A percentile compares a stretch with the other conserved stretches of the same genome.
These are phyloP conservation scores for Dipteronia sinensis DNA, from an alignment of 345 rosid species.

Conservation along the genomic window DNA sequence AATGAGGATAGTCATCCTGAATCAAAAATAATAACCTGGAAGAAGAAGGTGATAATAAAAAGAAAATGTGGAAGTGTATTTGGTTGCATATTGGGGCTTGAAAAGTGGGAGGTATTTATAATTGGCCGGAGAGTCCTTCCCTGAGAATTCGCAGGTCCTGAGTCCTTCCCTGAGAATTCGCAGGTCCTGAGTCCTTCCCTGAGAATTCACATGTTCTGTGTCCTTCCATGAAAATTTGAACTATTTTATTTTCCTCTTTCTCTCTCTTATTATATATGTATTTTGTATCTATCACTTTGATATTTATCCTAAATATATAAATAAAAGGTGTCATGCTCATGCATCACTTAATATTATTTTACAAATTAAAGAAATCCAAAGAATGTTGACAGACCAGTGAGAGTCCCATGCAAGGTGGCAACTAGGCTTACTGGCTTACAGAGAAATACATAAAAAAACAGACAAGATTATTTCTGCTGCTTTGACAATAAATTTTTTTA, in stretches of 20 bases:
- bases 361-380: background rate
- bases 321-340: no score
- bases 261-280: background rate
- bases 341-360: no score
- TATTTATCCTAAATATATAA: no score
- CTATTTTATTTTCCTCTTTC: background rate
- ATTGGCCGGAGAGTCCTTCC: conserved; percentile 30
- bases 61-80: background rate
- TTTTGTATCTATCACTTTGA: no score
- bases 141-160: no score
- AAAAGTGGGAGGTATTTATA: conserved; percentile 46
- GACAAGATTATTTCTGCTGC: no score
- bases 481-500: no score
- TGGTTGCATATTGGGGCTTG: background rate
- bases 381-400: background rate
- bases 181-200: conserved; percentile 43
- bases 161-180: conserved; percentile 58
- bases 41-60: background rate
- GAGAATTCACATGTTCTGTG: conserved; percentile 34
- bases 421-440: background rate
- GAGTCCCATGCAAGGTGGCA: background rate
- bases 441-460: background rate
- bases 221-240: conserved; percentile 44
- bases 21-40: background rate
- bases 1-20: conserved; percentile 52